A percentile compares a stretch with the other conserved stretches of the same genome.
phyloP scores from a whole-genome alignment of 192 early-diverging fungal genomes.

The Mortierella claussenii region DNA sequence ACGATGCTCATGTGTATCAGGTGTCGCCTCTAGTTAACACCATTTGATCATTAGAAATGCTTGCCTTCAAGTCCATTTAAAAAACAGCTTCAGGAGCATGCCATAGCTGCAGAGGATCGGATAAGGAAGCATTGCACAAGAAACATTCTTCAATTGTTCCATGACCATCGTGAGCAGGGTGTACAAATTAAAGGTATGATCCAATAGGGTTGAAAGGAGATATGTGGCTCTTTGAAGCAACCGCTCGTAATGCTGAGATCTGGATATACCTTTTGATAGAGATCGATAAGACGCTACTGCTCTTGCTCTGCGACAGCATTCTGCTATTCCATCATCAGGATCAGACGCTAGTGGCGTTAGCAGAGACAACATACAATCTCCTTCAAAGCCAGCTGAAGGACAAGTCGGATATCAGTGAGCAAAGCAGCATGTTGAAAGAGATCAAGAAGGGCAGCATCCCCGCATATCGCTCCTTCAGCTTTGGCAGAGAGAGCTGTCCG shows the following conservation, averaged over 20 bases:
- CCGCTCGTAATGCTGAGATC: no score
- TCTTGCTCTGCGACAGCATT: conserved; percentile 32
- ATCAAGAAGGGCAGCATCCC: conserved; percentile 3
- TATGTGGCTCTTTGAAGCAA: no score
- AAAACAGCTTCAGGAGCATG: background rate
- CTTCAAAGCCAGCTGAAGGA: conserved; percentile 2
- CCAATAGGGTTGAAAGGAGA: background rate
- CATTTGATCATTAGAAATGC: background rate
- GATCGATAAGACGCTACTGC: conserved; percentile 14
- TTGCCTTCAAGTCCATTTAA: background rate
- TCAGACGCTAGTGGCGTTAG: background rate
- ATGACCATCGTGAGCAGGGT: background rate
- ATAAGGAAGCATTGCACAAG: conserved; percentile 20
- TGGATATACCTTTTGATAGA: no score
- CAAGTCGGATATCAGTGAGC: conserved; percentile 12
- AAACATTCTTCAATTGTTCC: conserved; percentile 11
- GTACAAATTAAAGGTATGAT: conserved; percentile 8
- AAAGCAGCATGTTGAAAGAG: conserved; percentile 8
- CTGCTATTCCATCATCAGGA: conserved; percentile 31
- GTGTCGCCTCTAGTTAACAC: background rate
- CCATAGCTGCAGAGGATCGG: background rate
- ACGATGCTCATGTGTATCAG: background rate
- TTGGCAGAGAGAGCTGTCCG: conserved; percentile 29
- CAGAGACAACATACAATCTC: conserved; percentile 16
- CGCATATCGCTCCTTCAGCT: background rate